phyloP scores from a whole-genome alignment of 2,329 filamentous ascomycete species.

The Pseudopyricularia javanii region DNA sequence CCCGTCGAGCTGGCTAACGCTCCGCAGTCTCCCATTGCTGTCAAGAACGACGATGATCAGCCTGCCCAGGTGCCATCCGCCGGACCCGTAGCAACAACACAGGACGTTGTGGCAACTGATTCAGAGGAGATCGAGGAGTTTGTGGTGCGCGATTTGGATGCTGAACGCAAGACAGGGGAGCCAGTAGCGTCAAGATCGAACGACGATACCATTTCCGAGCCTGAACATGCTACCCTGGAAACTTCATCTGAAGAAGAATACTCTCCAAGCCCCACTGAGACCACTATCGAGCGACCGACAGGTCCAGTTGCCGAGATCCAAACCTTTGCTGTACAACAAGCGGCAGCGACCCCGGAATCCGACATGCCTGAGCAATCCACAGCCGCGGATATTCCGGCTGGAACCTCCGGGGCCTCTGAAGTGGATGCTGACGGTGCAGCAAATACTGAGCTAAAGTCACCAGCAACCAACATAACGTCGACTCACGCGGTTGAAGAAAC shows the following conservation, averaged over 20 bases:
- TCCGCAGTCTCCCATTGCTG: not conserved
- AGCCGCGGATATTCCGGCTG: not conserved
- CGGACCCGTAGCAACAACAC: not conserved
- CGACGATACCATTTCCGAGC: not conserved
- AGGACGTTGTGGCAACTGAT: not conserved
- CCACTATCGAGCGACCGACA: not conserved
- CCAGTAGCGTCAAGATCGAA: too few species aligned
- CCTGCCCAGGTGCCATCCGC: not conserved
- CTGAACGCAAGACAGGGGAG: not conserved
- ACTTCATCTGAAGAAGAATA: not conserved
- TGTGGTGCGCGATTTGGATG: constrained; percentile 1
- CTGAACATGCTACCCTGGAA: not conserved
- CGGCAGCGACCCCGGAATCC: not conserved
- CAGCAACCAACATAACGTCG: not conserved
- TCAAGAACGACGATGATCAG: not conserved
- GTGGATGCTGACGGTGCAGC: not conserved
- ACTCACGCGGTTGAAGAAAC: not conserved
- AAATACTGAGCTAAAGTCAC: not conserved
- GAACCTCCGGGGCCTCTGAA: not conserved
- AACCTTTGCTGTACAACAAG: too few species aligned
- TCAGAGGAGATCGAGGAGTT: not conserved
- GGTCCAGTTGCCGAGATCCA: too few species aligned
- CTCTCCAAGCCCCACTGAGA: not conserved
- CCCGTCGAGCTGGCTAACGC: not conserved
- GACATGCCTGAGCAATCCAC: not conserved